Evolutionary conservation across 2,329 filamentous ascomycete genomes (phyloP).

Genomic region (Tolypocladium paradoxum): DNA sequence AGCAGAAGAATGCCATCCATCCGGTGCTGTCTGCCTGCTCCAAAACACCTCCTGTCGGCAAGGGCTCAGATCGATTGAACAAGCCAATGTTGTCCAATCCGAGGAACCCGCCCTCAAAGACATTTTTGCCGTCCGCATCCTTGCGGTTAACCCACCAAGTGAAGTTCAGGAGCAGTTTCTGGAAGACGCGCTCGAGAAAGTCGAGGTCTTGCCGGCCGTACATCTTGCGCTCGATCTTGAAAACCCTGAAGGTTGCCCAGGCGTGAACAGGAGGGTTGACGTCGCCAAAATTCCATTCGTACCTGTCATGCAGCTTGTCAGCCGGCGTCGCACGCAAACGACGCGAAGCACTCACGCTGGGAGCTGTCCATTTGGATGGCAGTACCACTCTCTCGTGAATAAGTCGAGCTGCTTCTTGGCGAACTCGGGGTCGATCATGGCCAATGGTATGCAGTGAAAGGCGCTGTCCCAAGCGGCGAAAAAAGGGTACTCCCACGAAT

Average conservation of each 20-base stretch:
- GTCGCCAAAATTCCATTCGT: slow-evolving; percentile 96
- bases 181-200: slow-evolving; percentile 92
- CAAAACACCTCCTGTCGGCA: slow-evolving; percentile 85
- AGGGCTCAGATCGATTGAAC: slow-evolving; percentile 91
- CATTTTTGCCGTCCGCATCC: slow-evolving; percentile 87
- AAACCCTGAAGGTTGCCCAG: slow-evolving; percentile 89
- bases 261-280: slow-evolving; percentile 95
- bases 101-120: slow-evolving; percentile 93
- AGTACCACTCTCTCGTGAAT: slow-evolving; percentile 97
- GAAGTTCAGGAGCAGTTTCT: slow-evolving; percentile 91
- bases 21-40: slow-evolving; percentile 97
- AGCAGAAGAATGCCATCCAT: slow-evolving; percentile 97
- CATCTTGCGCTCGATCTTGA: slow-evolving; percentile 97
- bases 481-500: slow-evolving; percentile 98
- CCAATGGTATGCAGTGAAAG: slow-evolving; percentile 90
- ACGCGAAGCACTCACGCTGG: slow-evolving; percentile 52
- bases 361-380: slow-evolving; percentile 92
- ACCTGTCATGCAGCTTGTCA: slow-evolving; percentile 27
- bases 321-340: background rate
- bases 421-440: slow-evolving; percentile 96
- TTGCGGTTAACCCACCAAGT: slow-evolving; percentile 99
- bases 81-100: slow-evolving; percentile 94
- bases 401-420: slow-evolving; percentile 96
- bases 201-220: slow-evolving; percentile 91
- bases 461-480: slow-evolving; percentile 96